Evolutionary conservation across 2,329 filamentous ascomycete species (phyloP), one percentile per base, ranked within the genome.

Genomic region (Lachnellula occidentalis): DNA sequence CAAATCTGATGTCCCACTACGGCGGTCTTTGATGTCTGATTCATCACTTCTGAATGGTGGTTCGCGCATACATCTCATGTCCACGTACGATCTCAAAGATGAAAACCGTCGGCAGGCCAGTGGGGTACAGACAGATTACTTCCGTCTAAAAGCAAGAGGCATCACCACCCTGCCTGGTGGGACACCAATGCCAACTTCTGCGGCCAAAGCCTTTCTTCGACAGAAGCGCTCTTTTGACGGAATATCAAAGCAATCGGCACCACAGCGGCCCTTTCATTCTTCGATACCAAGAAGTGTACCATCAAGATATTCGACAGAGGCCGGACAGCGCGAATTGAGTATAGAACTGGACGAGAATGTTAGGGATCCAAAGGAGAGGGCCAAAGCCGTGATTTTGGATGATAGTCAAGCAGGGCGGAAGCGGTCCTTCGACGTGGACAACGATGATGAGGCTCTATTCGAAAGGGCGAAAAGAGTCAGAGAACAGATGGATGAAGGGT

Each of bases 101-200:
- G 64, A 67, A 36, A 50, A 43, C 17, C 58, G 61, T 19, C 58
- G 54, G 22, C 64, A 65, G 48, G 45, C 61, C 7, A 70, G 64
- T 52, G 68, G 68, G 4, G 67, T 70, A 5, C 58, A 67, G 37
- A 69, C 67, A 3, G 68, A 70, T 53, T 70, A 70, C 51, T 70
- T 70, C 50, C 63, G 68, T 19, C 55, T 70, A 14, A 70, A 70
- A 58, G 68, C 68, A 11, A 61, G 68, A 43, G 68, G 68, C 2
- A 68, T 70, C 8, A 57, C 53, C 2, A 70, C 66, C 27, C 57
- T 69, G 17, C 61, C 61, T 12, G 54, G 66, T 50, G 67, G 67
- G 12, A 62, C 60, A 9, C 62, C 67, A 39, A 55, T 69, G 39
- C 67, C 68, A 19, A 63, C 37, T 27, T 65, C 67, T 15, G 68